Conservation (phyloP, 371 early-diverging fungal species). For the Fennellomyces sp. region DNA sequence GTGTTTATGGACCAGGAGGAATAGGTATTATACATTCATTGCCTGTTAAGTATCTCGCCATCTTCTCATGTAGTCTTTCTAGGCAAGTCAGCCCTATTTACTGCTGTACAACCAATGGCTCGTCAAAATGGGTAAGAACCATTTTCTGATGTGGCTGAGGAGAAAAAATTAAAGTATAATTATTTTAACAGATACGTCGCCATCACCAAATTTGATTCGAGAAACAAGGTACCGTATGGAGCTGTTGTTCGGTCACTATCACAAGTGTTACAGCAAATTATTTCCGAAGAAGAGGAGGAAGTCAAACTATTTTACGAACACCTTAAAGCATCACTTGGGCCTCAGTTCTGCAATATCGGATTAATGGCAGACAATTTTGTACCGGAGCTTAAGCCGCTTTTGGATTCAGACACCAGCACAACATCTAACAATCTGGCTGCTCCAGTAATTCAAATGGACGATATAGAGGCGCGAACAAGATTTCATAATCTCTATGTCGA, state of each 20-base stretch:
- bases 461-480: slow-evolving; percentile 39
- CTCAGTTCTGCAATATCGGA: slow-evolving; percentile 39
- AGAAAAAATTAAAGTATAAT: neutral
- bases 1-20: slow-evolving; percentile 44
- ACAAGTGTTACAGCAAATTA: slow-evolving; percentile 44
- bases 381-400: slow-evolving; percentile 41
- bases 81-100: slow-evolving; percentile 44
- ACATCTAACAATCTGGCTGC: no score
- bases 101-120: slow-evolving; percentile 38
- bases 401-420: slow-evolving; percentile 23
- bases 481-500: slow-evolving; percentile 47
- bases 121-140: slow-evolving; percentile 39
- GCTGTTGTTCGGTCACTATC: slow-evolving; percentile 40
- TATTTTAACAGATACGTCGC: slow-evolving; percentile 37
- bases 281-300: slow-evolving; percentile 46
- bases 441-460: slow-evolving; percentile 29
- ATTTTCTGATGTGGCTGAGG: neutral
- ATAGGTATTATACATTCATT: slow-evolving; percentile 13
- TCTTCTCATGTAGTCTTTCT: neutral
- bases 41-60: neutral
- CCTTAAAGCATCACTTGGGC: slow-evolving; percentile 30
- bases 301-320: slow-evolving; percentile 35
- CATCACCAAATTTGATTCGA: slow-evolving; percentile 38
- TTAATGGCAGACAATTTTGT: slow-evolving; percentile 39
- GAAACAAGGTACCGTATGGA: slow-evolving; percentile 43